Evolutionary conservation across 2,329 filamentous ascomycete genomes (phyloP), one percentile per base, ranked within the genome.

Genomic region (Fusarium verticillioides): DNA sequence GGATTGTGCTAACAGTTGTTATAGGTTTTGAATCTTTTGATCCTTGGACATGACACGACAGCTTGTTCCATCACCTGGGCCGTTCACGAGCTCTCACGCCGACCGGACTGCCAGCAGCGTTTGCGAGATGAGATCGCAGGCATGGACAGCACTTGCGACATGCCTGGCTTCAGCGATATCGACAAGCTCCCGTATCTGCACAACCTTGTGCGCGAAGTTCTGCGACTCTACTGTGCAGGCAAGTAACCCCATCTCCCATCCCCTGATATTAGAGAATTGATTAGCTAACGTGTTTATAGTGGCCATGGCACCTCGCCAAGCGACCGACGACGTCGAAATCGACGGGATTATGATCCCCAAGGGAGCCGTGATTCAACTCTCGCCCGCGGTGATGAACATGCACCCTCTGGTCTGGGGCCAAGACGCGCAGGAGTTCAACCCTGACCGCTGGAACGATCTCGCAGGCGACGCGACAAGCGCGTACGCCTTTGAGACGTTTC

Each of bases 31-130:
- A 86, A 85, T 12, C 83, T 85, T 69, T 75, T 85, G 39, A 80
- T 83, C 3, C 82, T 85, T 19, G 85, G 78, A 47, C 83, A 86
- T 63, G 84, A 86, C 61, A 86, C 85, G 1, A 86, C 84, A 1
- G 84, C 84, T 7, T 81, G 80, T 11, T 76, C 82, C 0, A 80
- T 85, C 70, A 82, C 81, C 5, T 86, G 84, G 84, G 82, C 82
- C 0, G 75, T 83, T 10, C 83, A 85, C 59, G 78, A 83, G 66
- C 78, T 87, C 13, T 78, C 82, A 10, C 75, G 77, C 39, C 69
- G 81, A 30, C 80, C 81, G 2, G 72, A 80, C 8, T 72, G 84
- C 28, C 84, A 86, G 63, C 68, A 79, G 18, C 79, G 81, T 10
- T 78, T 86, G 4, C 80, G 85, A 6, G 65, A 74, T 4, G 85